These are phyloP conservation scores for Cymbidium sinense DNA, from an alignment of 106 monocot genomes.

Conservation along the genomic window DNA sequence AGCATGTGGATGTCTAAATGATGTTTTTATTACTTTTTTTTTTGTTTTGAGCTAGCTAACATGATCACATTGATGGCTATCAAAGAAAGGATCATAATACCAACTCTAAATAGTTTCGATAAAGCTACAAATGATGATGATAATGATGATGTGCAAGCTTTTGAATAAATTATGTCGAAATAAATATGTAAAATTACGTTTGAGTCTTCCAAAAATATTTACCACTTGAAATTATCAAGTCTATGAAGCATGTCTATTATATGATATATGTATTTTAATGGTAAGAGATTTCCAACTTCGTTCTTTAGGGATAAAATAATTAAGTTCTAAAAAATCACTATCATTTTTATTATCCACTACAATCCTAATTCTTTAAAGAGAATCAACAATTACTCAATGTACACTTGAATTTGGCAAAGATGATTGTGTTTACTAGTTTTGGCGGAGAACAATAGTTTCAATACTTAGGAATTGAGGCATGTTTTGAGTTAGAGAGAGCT, in stretches of 20 bases:
- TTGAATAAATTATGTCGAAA: background rate
- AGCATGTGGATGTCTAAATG: background rate
- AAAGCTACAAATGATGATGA: background rate
- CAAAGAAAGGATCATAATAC: background rate
- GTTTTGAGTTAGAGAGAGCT: background rate
- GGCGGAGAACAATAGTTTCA: background rate
- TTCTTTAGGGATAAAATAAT: background rate
- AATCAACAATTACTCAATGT: background rate
- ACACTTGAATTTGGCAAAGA: background rate
- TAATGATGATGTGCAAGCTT: background rate
- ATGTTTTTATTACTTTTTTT: background rate
- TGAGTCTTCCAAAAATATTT: background rate
- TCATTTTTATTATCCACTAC: background rate
- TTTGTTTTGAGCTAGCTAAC: background rate
- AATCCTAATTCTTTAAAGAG: no score
- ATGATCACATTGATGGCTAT: background rate
- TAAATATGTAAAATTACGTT: background rate
- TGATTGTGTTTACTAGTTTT: background rate
- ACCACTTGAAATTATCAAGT: background rate
- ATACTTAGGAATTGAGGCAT: background rate
- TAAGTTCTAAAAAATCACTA: background rate
- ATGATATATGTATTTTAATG: background rate
- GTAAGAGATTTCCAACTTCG: background rate
- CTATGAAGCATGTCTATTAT: background rate
- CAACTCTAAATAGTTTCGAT: background rate